phyloP scores from a whole-genome alignment of 495 filamentous ascomycete species.

The Ramalina intermedia region DNA sequence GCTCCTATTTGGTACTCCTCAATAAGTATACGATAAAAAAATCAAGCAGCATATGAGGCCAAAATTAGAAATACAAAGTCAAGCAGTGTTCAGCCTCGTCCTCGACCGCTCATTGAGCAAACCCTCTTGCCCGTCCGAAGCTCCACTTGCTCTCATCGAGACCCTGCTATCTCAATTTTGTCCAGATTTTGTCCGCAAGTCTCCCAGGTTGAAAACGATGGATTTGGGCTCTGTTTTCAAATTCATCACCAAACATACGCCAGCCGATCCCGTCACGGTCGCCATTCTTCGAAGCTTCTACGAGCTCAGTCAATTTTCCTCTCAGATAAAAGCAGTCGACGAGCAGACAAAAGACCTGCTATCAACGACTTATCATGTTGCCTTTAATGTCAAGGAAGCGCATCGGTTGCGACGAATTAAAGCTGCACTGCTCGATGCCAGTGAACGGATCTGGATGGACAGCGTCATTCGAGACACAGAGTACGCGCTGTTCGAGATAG shows the following conservation, averaged over 20 bases:
- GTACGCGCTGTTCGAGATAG: conserved; percentile 12
- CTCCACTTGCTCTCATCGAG: no score
- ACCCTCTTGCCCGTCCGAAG: no score
- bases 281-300: conserved; percentile 1
- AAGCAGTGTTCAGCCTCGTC: no score
- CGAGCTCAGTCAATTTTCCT: conserved; percentile 8
- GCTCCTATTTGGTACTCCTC: no score
- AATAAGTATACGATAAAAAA: no score
- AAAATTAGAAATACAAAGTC: no score
- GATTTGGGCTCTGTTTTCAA: no score
- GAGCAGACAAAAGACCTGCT: conserved; percentile 19
- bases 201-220: no score
- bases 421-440: conserved; percentile 5
- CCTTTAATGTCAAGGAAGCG: conserved; percentile 14
- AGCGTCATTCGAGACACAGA: conserved; percentile 14
- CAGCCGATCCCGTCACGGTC: conserved; percentile 1
- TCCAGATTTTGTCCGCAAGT: no score
- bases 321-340: conserved; percentile 14
- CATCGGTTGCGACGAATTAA: conserved; percentile 14
- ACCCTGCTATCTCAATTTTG: no score
- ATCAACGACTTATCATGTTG: conserved; percentile 13
- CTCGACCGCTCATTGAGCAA: no score
- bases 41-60: no score
- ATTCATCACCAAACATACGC: background rate
- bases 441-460: conserved; percentile 16